These are phyloP conservation scores for Crithidia acanthocephali DNA, from an alignment of 208 protist species.

Conservation along the genomic window DNA sequence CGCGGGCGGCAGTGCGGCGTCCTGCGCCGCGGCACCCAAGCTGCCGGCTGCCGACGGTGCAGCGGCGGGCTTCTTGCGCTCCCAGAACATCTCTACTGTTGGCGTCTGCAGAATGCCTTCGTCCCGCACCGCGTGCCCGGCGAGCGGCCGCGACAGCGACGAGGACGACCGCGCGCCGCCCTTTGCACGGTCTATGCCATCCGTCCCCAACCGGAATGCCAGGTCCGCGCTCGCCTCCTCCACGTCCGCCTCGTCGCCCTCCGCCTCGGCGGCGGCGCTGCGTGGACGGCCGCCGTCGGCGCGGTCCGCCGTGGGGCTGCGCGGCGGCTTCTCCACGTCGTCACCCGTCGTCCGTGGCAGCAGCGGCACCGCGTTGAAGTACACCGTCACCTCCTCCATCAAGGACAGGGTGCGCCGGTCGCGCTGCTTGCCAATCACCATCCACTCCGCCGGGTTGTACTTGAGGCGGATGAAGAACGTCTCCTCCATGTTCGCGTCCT, in stretches of 20 bases:
- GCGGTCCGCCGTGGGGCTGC: not conserved
- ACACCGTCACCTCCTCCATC: conserved; percentile 66
- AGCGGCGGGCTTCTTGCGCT: conserved; percentile 17
- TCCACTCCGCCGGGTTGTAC: conserved; percentile 72
- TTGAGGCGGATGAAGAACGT: conserved; percentile 80
- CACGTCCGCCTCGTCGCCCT: not conserved
- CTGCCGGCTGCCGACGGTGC: not conserved
- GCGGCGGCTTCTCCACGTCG: not conserved
- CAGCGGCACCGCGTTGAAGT: conserved; percentile 79
- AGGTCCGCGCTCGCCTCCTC: not conserved
- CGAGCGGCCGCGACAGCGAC: conserved; percentile 5
- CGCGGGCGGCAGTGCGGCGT: not conserved
- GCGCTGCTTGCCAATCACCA: conserved; percentile 80
- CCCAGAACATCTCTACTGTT: conserved; percentile 68
- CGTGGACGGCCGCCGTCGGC: too few relatives aligned
- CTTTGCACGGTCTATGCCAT: not conserved
- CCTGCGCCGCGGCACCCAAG: not conserved
- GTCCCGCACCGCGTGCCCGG: conserved; percentile 39
- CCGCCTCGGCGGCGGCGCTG: too few relatives aligned
- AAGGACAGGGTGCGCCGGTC: conserved; percentile 67
- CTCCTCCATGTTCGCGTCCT: conserved; percentile 61
- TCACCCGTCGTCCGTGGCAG: conserved; percentile 30
- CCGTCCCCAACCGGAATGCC: not conserved
- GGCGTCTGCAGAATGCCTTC: conserved; percentile 58
- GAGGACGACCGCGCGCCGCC: not conserved